phyloP scores from a whole-genome alignment of 2,329 filamentous ascomycete species.

The Venturia asperata region DNA sequence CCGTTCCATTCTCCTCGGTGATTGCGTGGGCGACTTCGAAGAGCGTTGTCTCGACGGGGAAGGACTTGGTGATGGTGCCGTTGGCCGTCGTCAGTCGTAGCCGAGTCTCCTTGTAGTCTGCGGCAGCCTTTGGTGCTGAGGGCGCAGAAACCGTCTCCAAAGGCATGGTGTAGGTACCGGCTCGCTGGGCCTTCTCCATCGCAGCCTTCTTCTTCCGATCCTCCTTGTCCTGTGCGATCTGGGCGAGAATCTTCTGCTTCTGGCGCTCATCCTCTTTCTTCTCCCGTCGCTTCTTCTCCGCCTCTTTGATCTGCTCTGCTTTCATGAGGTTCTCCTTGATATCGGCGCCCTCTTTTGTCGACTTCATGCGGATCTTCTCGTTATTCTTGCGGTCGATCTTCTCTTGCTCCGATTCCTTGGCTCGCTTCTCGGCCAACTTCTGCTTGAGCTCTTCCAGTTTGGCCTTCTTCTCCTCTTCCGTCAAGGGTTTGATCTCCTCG shows the following conservation, averaged over 20 bases:
- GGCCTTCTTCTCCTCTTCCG: constrained; percentile 83
- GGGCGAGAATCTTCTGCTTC: constrained; percentile 81
- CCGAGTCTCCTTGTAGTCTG: constrained; percentile 71
- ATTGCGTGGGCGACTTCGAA: constrained; percentile 83
- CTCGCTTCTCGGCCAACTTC: constrained; percentile 65
- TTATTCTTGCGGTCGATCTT: constrained; percentile 79
- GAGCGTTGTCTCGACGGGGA: constrained; percentile 81
- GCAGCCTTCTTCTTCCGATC: constrained; percentile 81
- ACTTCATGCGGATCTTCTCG: constrained; percentile 77
- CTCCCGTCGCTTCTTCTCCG: constrained; percentile 76
- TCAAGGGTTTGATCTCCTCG: constrained; percentile 83
- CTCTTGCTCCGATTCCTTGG: constrained; percentile 60
- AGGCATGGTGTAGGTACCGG: constrained; percentile 28
- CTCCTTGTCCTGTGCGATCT: constrained; percentile 91
- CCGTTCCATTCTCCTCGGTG: constrained; percentile 59
- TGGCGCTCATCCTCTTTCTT: constrained; percentile 79
- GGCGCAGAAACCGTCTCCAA: constrained; percentile 45
- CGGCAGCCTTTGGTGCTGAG: constrained; percentile 53
- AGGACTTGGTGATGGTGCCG: constrained; percentile 78
- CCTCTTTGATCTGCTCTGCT: constrained; percentile 90
- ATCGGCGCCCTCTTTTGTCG: constrained; percentile 81
- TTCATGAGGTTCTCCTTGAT: constrained; percentile 80
- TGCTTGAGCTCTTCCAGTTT: constrained; percentile 67
- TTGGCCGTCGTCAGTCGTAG: constrained; percentile 69
- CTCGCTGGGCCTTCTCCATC: constrained; percentile 74